Conservation (phyloP, 768 basidiomycete genomes). For the Pulveroboletus ravenelii region DNA sequence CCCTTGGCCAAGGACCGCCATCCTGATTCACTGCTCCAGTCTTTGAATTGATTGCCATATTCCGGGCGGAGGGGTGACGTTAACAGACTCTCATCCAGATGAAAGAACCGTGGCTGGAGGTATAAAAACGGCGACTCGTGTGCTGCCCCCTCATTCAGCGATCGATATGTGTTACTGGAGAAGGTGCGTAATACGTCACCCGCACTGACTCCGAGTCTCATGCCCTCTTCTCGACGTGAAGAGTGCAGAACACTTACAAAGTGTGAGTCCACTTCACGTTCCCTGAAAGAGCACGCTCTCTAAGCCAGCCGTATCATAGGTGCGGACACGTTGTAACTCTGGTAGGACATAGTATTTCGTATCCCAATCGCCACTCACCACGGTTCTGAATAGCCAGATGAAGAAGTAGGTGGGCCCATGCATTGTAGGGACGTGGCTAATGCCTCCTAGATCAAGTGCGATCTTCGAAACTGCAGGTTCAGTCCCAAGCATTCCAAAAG, state of each 20-base stretch:
- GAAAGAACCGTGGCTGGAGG: slow-evolving; percentile 21
- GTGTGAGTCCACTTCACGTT: slow-evolving; percentile 32
- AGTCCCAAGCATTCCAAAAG: slow-evolving; percentile 49
- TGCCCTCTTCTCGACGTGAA: slow-evolving; percentile 20
- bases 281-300: neutral
- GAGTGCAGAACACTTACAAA: slow-evolving; percentile 54
- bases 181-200: slow-evolving; percentile 38
- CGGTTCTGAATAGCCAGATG: slow-evolving; percentile 43
- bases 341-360: slow-evolving; percentile 31
- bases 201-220: slow-evolving; percentile 15
- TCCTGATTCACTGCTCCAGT: slow-evolving; percentile 18
- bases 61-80: slow-evolving; percentile 26
- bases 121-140: slow-evolving; percentile 25
- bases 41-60: slow-evolving; percentile 25
- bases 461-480: slow-evolving; percentile 57
- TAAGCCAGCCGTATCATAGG: slow-evolving; percentile 27
- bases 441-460: slow-evolving; percentile 53
- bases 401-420: slow-evolving; percentile 40
- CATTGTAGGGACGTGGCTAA: slow-evolving; percentile 10
- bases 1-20: slow-evolving; percentile 10
- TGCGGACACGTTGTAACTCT: slow-evolving; percentile 52
- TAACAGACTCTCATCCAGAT: slow-evolving; percentile 22
- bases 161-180: slow-evolving; percentile 55
- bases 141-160: slow-evolving; percentile 4
- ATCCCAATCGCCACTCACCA: slow-evolving; percentile 4